Evolutionary conservation across 805 yeast species (phyloP).

Genomic region (Scheffersomyces ergatensis): DNA sequence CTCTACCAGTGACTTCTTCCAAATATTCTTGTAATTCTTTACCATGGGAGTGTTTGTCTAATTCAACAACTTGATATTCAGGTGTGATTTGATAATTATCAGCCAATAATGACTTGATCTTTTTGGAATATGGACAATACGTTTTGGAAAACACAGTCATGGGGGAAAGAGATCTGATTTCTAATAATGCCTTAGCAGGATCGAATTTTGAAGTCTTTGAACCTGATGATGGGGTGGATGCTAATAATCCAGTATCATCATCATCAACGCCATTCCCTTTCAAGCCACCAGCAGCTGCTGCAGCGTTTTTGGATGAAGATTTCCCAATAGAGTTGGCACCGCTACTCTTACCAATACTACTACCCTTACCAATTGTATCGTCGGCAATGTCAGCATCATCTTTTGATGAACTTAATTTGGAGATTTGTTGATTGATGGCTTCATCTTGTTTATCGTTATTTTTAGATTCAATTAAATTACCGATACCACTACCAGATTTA

Average conservation of each 20-base stretch:
- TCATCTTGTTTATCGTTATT: constrained; percentile 37
- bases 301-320: background rate
- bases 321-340: no score
- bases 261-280: background rate
- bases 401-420: constrained; percentile 12
- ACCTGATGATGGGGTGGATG: background rate
- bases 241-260: no score
- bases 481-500: constrained; percentile 7
- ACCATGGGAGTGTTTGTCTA: constrained; percentile 80
- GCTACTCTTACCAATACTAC: constrained; percentile 4
- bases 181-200: constrained; percentile 43
- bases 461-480: constrained; percentile 27
- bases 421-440: constrained; percentile 37
- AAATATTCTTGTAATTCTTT: constrained; percentile 70
- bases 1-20: constrained; percentile 66
- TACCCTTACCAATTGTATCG: constrained; percentile 1
- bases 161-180: constrained; percentile 61
- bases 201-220: constrained; percentile 17
- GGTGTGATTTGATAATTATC: constrained; percentile 73
- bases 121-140: constrained; percentile 74
- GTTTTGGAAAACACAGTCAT: constrained; percentile 57
- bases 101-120: constrained; percentile 62
- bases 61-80: constrained; percentile 68
- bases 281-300: constrained; percentile 8
- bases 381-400: background rate